phyloP scores from a whole-genome alignment of 2,329 filamentous ascomycete species.

The Hypoxylon sp. region DNA sequence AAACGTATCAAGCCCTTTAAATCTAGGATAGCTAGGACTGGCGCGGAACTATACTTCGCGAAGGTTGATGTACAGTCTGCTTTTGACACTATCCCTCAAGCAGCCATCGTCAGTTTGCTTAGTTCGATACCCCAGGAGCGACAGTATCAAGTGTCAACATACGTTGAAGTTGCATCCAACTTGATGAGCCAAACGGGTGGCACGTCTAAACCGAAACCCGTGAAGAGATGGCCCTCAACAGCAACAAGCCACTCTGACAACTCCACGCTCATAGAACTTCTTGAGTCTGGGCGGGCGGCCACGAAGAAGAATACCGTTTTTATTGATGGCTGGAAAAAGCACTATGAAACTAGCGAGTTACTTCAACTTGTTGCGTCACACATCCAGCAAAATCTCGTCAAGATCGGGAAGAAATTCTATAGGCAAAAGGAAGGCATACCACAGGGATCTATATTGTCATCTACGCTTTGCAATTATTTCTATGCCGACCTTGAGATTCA shows the following conservation, averaged over 20 bases:
- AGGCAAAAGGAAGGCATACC: conserved; percentile 91
- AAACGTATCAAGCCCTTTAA: conserved; percentile 80
- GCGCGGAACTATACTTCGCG: conserved; percentile 80
- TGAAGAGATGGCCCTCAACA: conserved; percentile 67
- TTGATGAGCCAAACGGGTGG: conserved; percentile 58
- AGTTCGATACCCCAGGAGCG: conserved; percentile 68
- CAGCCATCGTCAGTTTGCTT: conserved; percentile 77
- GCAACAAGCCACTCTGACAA: conserved; percentile 63
- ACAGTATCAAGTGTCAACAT: conserved; percentile 79
- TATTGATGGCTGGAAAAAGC: conserved; percentile 75
- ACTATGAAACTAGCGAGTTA: conserved; percentile 71
- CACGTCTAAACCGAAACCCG: conserved; percentile 55
- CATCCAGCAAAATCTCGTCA: conserved; percentile 86
- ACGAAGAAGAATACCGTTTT: conserved; percentile 80
- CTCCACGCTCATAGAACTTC: conserved; percentile 61
- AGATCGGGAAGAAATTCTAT: conserved; percentile 89
- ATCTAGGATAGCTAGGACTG: conserved; percentile 57
- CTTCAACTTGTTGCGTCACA: conserved; percentile 82
- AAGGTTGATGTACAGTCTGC: conserved; percentile 94
- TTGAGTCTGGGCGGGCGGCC: conserved; percentile 59
- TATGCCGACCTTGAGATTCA: conserved; percentile 87
- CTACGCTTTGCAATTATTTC: conserved; percentile 93
- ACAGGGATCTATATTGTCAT: conserved; percentile 91
- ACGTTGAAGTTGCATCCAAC: conserved; percentile 73
- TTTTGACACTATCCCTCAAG: conserved; percentile 95